Evolutionary conservation across 306 rosid species (phyloP), one percentile per base, ranked within the genome.

Genomic region (Trifolium subterraneum): DNA sequence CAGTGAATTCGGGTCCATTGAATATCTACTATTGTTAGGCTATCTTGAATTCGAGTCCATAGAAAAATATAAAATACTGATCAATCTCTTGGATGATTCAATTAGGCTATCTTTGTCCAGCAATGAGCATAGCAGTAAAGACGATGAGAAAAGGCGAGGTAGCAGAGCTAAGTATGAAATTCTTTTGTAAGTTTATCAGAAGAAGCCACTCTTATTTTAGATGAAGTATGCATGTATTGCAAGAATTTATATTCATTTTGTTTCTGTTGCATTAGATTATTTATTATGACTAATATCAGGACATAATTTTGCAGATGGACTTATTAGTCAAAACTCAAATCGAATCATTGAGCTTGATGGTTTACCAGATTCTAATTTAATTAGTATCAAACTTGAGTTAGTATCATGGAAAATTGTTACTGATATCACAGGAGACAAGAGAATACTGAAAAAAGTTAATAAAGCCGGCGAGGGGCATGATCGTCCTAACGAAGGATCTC

Each of bases 121-220:
- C 96, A 10, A 70, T 90, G 60, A 78, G 86, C 39, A 80, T 77
- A 79, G 88, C 96, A 68, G 85, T 79, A 18, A 87, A 84, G 82
- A 87, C 92, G 22, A 90, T 90, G 96, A 80, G 90, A 79, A 87
- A 80, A 76, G 87, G 90, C 0, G 96, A 90, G 80, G 81, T 82
- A 51, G 96, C 87, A 13, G 88, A 87, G 75, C 83, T 90, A 66
- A 48, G 67, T 38, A 55, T 81, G 29, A 84, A 82, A 72, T 79
- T 82, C 70, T 74, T 4, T 0, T 86, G 92, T 90, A 84, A 82
- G 96, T 78, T 78, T 56, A 29, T 4, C 33, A 15, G 7, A 11
- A 16, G 4, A 31, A 20, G 19, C n/a, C 64, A 56, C 39, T 29
- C n/a, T 6, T n/a, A 48, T 42, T 42, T 42, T 1, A 11, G n/a